These are phyloP conservation scores for Trichosporon sp. DNA, from an alignment of 1,284 basidiomycete genomes.

Conservation along the genomic window DNA sequence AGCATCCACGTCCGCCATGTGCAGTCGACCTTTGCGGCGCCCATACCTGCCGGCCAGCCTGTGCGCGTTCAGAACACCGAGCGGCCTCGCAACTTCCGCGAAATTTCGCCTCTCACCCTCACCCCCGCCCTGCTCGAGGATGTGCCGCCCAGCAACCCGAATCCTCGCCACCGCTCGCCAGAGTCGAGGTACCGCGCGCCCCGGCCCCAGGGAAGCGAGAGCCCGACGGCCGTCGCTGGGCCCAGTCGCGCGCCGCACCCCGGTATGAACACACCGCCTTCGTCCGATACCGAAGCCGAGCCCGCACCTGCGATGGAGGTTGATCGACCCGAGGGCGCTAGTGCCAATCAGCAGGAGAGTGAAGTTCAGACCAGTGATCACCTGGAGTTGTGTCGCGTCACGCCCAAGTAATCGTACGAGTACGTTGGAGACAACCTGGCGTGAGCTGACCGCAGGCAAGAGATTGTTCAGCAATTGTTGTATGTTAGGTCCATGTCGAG, in stretches of 20 bases:
- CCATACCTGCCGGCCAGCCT: neutral
- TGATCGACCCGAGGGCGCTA: neutral
- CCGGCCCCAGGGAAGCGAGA: neutral
- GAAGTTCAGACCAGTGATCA: neutral
- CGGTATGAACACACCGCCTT: neutral
- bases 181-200: neutral
- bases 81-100: no score
- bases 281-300: neutral
- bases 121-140: neutral
- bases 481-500: neutral
- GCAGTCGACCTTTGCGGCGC: neutral
- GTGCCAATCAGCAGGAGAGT: neutral
- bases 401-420: neutral
- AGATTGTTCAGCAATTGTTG: neutral
- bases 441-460: neutral
- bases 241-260: no score
- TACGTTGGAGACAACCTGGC: neutral
- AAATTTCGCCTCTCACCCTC: neutral
- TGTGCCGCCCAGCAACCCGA: neutral
- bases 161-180: neutral
- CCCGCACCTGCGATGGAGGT: neutral
- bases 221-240: neutral
- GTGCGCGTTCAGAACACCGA: neutral
- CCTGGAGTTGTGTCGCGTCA: neutral
- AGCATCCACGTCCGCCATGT: neutral